Evolutionary conservation across 179 eudicot genomes (phyloP), one percentile per base, ranked within the genome.

Genomic region (Beta corolliflora): DNA sequence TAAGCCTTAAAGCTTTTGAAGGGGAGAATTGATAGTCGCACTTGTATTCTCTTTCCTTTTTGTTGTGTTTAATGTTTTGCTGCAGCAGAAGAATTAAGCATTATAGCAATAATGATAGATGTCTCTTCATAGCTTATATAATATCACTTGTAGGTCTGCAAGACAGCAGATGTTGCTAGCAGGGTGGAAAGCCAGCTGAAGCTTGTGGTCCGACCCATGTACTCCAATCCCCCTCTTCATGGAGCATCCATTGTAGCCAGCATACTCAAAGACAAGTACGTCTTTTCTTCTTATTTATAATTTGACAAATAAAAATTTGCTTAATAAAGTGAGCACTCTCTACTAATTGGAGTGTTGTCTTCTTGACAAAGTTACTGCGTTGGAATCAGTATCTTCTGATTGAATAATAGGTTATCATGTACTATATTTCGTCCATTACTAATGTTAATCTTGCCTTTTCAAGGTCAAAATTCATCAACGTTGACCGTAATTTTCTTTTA

Each of bases 161-260:
- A 82, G 79, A 71, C 90, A 55, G 88, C 85, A 55, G 87, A 86
- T 76, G 83, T 88, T 48, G 88, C 90, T 50, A 71, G 83, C 77
- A 88, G 74, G 87, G 91, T 88, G 58, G 88, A 86, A 77, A 86
- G 91, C 86, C 91, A 88, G 76, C 81, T 88, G 83, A 84, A 88
- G 82, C 91, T 86, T 75, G 88, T 88, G 58, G 78, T 86, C 71
- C 84, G 91, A 76, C 91, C 91, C 15, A 88, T 88, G 91, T 86
- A 76, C 77, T 86, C 89, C 15, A 86, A 29, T 74, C 89, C 91
- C 50, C 89, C 91, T 60, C 79, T 88, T 72, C 89, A 88, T 45
- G 91, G 91, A 59, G 91, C 91, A 68, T 86, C 89, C 15, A 84
- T 88, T 31, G 91, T 88, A 15, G 88, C 91, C 78, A 84, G 79